These are phyloP conservation scores for Annulohypoxylon nitens DNA, from an alignment of 495 filamentous ascomycete genomes.

Conservation along the genomic window DNA sequence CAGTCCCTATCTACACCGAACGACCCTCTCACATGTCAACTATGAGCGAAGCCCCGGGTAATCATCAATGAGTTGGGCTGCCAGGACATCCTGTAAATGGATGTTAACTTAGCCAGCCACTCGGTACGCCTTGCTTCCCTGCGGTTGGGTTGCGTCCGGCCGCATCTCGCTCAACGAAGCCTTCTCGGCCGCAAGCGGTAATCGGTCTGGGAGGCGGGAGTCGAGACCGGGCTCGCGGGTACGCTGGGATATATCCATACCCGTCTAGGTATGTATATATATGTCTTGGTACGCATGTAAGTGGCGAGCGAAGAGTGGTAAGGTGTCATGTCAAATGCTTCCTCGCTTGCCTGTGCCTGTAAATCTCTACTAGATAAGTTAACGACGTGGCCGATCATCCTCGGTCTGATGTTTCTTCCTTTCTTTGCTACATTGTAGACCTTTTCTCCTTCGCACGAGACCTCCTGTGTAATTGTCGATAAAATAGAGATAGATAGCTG, in stretches of 20 bases:
- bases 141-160: slow-evolving; percentile 29
- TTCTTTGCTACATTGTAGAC: background rate
- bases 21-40: slow-evolving; percentile 12
- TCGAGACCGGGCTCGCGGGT: slow-evolving; percentile 42
- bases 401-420: background rate
- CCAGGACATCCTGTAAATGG: slow-evolving; percentile 7
- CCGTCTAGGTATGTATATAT: slow-evolving; percentile 8
- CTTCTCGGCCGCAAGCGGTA: slow-evolving; percentile 8
- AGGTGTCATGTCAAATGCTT: slow-evolving; percentile 31
- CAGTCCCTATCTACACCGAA: background rate
- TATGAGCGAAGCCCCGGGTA: slow-evolving; percentile 27
- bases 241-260: background rate
- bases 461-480: background rate
- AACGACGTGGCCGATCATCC: slow-evolving; percentile 27
- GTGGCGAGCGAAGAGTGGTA: slow-evolving; percentile 28
- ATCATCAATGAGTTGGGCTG: slow-evolving; percentile 12
- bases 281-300: background rate
- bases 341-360: slow-evolving; percentile 12
- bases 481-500: background rate
- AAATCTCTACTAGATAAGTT: slow-evolving; percentile 41
- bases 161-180: slow-evolving; percentile 17
- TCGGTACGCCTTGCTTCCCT: slow-evolving; percentile 24
- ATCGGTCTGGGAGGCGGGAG: slow-evolving; percentile 26
- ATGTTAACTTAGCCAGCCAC: slow-evolving; percentile 35
- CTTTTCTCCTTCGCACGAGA: background rate